phyloP scores from a whole-genome alignment of 2,329 filamentous ascomycete species.

The Triangularia verruculosa region DNA sequence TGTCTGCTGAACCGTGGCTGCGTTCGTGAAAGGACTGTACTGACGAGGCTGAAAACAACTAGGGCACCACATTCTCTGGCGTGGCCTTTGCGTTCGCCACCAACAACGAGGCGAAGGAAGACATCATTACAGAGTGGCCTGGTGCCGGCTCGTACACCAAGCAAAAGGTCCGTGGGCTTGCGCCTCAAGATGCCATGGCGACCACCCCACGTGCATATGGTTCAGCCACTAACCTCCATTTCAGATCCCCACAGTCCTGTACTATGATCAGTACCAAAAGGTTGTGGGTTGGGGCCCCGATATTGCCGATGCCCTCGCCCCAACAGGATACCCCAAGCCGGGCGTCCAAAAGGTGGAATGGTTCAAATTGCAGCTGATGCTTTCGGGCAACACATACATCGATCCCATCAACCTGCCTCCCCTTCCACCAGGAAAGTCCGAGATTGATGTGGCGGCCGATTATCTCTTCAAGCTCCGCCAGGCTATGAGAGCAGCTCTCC shows the following conservation, averaged over 20 bases:
- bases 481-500: constrained; percentile 91
- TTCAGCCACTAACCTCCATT: constrained; percentile 1
- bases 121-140: constrained; percentile 99
- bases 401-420: constrained; percentile 98
- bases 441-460: constrained; percentile 98
- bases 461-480: constrained; percentile 98
- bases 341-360: constrained; percentile 99
- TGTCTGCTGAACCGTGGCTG: neutral
- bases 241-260: constrained; percentile 96
- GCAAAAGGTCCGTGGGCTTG: constrained; percentile 71
- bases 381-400: constrained; percentile 98
- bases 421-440: constrained; percentile 94
- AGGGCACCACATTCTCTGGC: constrained; percentile 97
- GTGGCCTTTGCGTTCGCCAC: constrained; percentile 96
- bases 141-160: constrained; percentile 96
- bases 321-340: constrained; percentile 94
- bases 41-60: constrained; percentile 25
- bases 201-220: neutral
- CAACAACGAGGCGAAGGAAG: constrained; percentile 95
- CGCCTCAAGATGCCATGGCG: neutral
- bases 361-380: constrained; percentile 99
- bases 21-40: constrained; percentile 5
- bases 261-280: constrained; percentile 99
- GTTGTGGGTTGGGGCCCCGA: constrained; percentile 99
- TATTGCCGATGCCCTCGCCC: constrained; percentile 93